These are phyloP conservation scores for Chlorella variabilis DNA, from an alignment of 163 green algal species.

Conservation along the genomic window DNA sequence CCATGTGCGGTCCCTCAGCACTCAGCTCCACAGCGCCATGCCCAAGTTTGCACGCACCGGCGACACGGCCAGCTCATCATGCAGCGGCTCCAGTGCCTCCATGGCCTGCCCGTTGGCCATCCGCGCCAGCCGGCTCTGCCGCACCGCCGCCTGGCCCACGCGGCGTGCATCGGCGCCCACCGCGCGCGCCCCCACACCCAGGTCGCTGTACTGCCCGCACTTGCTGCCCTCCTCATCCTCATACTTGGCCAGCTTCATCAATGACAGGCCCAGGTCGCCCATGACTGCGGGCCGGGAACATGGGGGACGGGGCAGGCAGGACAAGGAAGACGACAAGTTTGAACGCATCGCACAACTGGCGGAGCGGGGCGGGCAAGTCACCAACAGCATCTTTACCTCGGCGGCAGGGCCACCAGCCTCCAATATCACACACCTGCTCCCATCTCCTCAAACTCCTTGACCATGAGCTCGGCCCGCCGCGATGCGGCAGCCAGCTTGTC, in stretches of 20 bases:
- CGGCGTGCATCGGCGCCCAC: conserved; percentile 52
- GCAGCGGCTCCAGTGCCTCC: conserved; percentile 56
- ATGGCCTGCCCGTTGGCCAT: conserved; percentile 43
- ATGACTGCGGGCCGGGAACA: conserved; percentile 24
- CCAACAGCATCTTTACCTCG: neutral
- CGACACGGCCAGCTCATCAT: conserved; percentile 62
- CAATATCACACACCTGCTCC: conserved; percentile 28
- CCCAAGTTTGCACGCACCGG: conserved; percentile 44
- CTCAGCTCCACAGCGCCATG: neutral
- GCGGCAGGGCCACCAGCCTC: neutral
- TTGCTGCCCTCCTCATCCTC: conserved; percentile 59
- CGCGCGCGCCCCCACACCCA: conserved; percentile 36
- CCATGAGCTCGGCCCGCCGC: conserved; percentile 58
- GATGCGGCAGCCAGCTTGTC: conserved; percentile 53
- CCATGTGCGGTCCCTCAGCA: too few relatives aligned
- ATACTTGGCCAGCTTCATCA: conserved; percentile 64
- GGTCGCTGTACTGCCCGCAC: conserved; percentile 57
- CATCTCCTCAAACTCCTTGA: conserved; percentile 63
- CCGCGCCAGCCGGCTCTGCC: conserved; percentile 49
- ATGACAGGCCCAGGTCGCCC: conserved; percentile 64
- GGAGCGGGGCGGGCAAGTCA: too few relatives aligned
- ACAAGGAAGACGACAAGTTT: neutral
- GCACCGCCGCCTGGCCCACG: conserved; percentile 54
- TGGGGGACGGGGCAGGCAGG: neutral
- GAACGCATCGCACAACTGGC: neutral